Base-by-base conservation (phyloP, 805 yeast species). In the Cyberlindnera maritima region DNA sequence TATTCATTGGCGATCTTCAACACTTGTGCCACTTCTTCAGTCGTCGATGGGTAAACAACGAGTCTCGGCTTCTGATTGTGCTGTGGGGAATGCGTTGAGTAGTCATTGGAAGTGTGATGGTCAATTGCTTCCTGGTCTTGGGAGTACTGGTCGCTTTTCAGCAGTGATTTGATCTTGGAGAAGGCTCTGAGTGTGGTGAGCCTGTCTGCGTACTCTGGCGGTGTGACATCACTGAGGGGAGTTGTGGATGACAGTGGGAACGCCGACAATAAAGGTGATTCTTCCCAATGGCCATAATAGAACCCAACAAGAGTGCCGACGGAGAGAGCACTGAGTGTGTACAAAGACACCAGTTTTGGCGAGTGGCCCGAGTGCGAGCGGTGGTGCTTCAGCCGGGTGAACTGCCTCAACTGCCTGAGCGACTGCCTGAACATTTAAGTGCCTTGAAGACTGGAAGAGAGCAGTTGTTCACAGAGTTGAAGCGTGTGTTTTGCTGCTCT, bases 11-110 rank as follows among this genome's bases (percentile, higher is more conserved):
- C 75, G 6, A 80, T 64, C 54, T 76, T 75, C 64, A 81, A 68
- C 13, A 83, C 67, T 23, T 65, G 58, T 1, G 83, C 74, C 0
- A 82, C 85, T 49, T 81, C 75, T 47, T 78, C 76, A 0, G 85
- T 79, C 49, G 76, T 64, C 19, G 66, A 65, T 1, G 86, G 85
- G 49, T 70, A 82, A 1, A 75, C 72, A 3, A 82, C 71, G 11
- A 58, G 33, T 68, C 67, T 50, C 6, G 88, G 85, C 36, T 64
- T 62, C 54, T 80, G 76, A 9, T 20, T 15, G 9, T 17, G 2
- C 15, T 43, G 25, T 13, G 83, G 80, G 47, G 75, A 79, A 54
- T 77, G 82, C 4, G 80, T 70, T 21, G 71, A 64, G 54, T 71
- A 77, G 48, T 69, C 75, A 25, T 77, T 66, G 50, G 76, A 80